A percentile compares a stretch with the other conserved stretches of the same genome.
Conservation (phyloP, 2,329 filamentous ascomycete species). For the Aspergillus sojae region DNA sequence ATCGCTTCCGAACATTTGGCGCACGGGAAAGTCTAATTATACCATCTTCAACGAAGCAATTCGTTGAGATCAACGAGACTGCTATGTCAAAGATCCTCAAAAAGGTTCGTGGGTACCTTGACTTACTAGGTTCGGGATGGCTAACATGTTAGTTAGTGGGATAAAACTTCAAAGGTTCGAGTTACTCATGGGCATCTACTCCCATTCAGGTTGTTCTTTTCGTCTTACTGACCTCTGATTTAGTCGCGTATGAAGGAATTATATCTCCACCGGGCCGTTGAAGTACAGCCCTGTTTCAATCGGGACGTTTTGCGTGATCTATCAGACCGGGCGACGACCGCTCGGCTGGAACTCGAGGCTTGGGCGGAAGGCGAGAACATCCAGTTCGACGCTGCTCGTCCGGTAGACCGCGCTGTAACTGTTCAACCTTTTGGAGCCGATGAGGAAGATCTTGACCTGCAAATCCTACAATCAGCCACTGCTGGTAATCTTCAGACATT, state of each 20-base stretch:
- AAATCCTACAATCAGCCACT: conserved; percentile 82
- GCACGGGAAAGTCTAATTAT: conserved; percentile 8
- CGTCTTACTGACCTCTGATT: conserved; percentile 30
- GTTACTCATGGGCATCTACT: conserved; percentile 1
- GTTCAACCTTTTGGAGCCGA: conserved; percentile 64
- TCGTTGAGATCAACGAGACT: conserved; percentile 96
- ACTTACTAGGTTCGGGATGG: conserved; percentile 19
- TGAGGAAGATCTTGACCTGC: conserved; percentile 84
- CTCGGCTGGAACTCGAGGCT: conserved; percentile 87
- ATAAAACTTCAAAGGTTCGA: conserved; percentile 90
- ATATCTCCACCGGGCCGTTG: conserved; percentile 91
- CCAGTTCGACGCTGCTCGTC: conserved; percentile 66
- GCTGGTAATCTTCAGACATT: conserved; percentile 77
- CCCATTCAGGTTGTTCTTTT: conserved; percentile 6
- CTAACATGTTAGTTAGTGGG: conserved; percentile 65
- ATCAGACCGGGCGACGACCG: conserved; percentile 96
- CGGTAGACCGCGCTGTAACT: conserved; percentile 41
- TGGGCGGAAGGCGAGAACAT: conserved; percentile 97
- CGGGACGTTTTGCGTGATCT: conserved; percentile 94
- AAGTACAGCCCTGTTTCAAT: conserved; percentile 98
- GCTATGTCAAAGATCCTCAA: conserved; percentile 98
- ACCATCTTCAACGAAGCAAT: conserved; percentile 63
- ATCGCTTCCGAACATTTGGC: background rate
- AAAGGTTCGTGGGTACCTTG: conserved; percentile 61
- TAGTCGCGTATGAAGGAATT: conserved; percentile 95